Percentiles rank a stretch among this genome's conserved stretches.
phyloP scores from a whole-genome alignment of 2,329 filamentous ascomycete species.

The Lasiodiplodia citricola region DNA sequence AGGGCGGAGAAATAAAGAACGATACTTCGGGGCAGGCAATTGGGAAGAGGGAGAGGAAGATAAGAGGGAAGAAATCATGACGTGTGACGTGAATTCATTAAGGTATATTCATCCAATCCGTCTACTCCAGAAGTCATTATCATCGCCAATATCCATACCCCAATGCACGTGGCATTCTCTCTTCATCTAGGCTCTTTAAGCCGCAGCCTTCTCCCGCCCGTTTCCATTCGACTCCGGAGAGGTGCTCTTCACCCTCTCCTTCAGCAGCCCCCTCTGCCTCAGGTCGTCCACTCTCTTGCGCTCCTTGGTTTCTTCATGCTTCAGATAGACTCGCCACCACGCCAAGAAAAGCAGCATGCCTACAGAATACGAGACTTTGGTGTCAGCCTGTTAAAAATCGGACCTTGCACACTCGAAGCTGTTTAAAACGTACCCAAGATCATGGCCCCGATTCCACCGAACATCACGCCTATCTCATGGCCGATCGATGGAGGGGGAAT shows the following conservation, averaged over 20 bases:
- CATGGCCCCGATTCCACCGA: conserved; percentile 29
- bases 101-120: conserved; percentile 3
- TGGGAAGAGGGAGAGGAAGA: background rate
- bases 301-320: conserved; percentile 28
- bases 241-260: conserved; percentile 14
- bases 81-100: background rate
- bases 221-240: background rate
- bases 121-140: background rate
- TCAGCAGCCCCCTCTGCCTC: conserved; percentile 29
- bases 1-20: conserved; percentile 37
- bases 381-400: background rate
- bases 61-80: background rate
- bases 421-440: conserved; percentile 27
- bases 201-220: background rate
- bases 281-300: conserved; percentile 27
- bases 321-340: conserved; percentile 30
- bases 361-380: conserved; percentile 8
- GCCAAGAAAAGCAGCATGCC: conserved; percentile 30
- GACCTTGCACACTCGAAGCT: background rate
- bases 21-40: background rate
- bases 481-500: conserved; percentile 29
- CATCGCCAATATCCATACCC: background rate
- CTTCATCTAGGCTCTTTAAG: background rate
- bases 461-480: conserved; percentile 32
- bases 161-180: background rate